Conservation (phyloP, 1,284 basidiomycete genomes). For the Ustilago xerochloae region DNA sequence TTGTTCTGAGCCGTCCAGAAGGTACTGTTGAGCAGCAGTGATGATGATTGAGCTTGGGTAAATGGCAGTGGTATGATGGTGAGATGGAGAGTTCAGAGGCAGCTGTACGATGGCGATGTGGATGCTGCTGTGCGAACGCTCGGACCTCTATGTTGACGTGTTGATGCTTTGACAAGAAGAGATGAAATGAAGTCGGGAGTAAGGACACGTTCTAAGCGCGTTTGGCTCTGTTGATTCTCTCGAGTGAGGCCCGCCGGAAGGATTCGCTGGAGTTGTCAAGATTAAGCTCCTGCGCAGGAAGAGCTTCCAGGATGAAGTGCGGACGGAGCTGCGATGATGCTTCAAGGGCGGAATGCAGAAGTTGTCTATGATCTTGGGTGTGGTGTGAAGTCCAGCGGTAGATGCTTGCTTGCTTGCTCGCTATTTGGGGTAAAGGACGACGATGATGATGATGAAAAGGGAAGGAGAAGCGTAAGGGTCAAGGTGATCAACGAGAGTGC, state of each 20-base stretch:
- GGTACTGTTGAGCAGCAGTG: background rate
- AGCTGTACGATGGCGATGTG: background rate
- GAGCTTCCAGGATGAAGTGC: no score
- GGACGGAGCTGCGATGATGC: no score
- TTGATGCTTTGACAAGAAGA: background rate
- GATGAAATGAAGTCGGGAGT: constrained; percentile 11
- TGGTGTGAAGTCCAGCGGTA: no score
- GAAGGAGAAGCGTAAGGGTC: no score
- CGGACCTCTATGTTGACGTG: constrained; percentile 7
- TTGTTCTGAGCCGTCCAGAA: no score
- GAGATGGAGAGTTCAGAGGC: background rate
- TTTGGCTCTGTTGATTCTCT: background rate
- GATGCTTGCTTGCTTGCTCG: no score
- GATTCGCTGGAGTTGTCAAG: background rate
- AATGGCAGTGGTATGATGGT: no score
- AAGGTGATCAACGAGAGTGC: no score
- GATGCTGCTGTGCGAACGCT: background rate
- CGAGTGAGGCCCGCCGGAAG: background rate
- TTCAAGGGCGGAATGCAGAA: no score
- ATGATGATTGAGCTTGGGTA: background rate
- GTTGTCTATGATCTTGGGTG: no score
- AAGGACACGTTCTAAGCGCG: background rate
- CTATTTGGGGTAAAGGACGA: no score
- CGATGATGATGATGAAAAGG: no score
- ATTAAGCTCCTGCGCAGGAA: background rate